These are phyloP conservation scores for Aspergillus chevalieri DNA, from an alignment of 2,329 filamentous ascomycete genomes.

Conservation along the genomic window DNA sequence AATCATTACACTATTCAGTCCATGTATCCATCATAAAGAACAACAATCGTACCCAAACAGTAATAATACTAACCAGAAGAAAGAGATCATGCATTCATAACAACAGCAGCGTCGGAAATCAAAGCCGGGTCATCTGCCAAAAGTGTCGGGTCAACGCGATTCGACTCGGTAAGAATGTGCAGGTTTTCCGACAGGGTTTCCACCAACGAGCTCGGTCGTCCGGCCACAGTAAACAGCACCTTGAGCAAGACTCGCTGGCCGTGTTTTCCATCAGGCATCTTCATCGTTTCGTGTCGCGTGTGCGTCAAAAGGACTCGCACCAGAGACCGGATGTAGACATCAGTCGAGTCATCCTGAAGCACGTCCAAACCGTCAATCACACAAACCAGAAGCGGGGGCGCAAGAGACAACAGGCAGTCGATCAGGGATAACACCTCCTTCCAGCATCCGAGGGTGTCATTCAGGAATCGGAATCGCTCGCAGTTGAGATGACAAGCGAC, in stretches of 20 bases:
- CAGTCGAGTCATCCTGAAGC: conserved; percentile 27
- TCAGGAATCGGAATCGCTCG: conserved; percentile 28
- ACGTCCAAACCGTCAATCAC: conserved; percentile 32
- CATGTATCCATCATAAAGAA: too few relatives aligned
- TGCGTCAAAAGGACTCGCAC: conserved; percentile 29
- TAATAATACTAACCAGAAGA: not conserved
- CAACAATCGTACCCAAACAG: not conserved
- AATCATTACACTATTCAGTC: not conserved
- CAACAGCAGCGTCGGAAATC: conserved; percentile 22
- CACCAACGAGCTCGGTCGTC: conserved; percentile 23
- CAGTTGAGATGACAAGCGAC: conserved; percentile 27
- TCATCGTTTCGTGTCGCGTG: conserved; percentile 18
- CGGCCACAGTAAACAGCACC: conserved; percentile 30
- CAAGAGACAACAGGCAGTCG: conserved; percentile 29
- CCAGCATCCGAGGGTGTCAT: conserved; percentile 31
- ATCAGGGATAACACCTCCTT: conserved; percentile 31
- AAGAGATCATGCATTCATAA: conserved; percentile 27
- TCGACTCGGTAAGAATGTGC: conserved; percentile 23
- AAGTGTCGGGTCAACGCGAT: conserved; percentile 12
- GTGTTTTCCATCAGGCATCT: conserved; percentile 12
- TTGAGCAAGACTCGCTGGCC: conserved; percentile 27
- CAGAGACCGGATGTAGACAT: conserved; percentile 27
- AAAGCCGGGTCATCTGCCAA: conserved; percentile 16
- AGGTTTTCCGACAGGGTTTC: conserved; percentile 30
- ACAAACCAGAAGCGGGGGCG: conserved; percentile 31